Conservation (phyloP, 495 filamentous ascomycete species). For the Xylaria grammica region DNA sequence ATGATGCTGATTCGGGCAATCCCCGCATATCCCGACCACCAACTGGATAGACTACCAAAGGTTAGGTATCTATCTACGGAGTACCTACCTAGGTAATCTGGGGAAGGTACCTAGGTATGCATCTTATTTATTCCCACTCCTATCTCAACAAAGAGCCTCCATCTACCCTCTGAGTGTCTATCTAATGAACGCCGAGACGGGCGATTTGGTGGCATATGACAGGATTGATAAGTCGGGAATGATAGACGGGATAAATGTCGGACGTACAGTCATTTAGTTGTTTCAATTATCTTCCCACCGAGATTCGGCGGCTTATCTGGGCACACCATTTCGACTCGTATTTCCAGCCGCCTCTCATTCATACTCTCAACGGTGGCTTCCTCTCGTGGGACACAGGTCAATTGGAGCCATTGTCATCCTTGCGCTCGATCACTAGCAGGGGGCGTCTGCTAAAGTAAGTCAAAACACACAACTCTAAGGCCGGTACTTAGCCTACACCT, state of each 20-base stretch:
- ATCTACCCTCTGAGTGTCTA: too few relatives aligned
- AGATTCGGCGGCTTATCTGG: conserved; percentile 20
- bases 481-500: background rate
- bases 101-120: too few relatives aligned
- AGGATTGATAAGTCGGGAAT: background rate
- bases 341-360: background rate
- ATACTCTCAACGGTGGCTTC: conserved; percentile 15
- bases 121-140: too few relatives aligned
- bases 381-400: conserved; percentile 2
- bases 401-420: conserved; percentile 3
- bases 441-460: conserved; percentile 21
- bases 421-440: conserved; percentile 3
- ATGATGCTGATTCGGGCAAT: conserved; percentile 7
- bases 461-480: background rate
- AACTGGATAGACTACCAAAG: too few relatives aligned
- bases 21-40: background rate
- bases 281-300: conserved; percentile 14
- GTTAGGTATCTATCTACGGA: too few relatives aligned
- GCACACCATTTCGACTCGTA: conserved; percentile 12
- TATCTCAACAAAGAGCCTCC: too few relatives aligned
- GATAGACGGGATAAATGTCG: background rate
- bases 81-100: background rate
- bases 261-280: background rate
- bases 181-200: too few relatives aligned
- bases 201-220: too few relatives aligned